These are phyloP conservation scores for Gentiana dahurica DNA, from an alignment of 257 asterid species.

Conservation along the genomic window DNA sequence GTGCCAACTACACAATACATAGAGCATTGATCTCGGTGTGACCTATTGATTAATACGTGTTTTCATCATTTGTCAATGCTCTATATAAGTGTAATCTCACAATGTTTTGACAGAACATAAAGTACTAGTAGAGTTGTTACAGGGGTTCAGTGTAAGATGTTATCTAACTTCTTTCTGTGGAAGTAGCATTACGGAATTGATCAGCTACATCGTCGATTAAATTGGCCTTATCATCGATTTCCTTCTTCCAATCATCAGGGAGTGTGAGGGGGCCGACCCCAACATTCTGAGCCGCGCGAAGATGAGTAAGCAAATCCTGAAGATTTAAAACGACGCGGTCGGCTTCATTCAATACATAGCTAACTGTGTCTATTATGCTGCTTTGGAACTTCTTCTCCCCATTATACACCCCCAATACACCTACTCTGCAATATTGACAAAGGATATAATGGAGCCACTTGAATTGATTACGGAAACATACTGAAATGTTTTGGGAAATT, in stretches of 20 bases:
- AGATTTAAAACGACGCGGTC: conserved; percentile 14
- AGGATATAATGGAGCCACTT: neutral
- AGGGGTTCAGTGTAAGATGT: conserved; percentile 12
- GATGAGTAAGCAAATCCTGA: conserved; percentile 12
- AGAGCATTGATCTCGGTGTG: too few relatives aligned
- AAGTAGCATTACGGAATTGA: conserved; percentile 10
- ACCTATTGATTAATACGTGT: too few relatives aligned
- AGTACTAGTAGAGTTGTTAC: conserved; percentile 9
- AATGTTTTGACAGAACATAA: too few relatives aligned
- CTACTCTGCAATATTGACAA: conserved; percentile 7
- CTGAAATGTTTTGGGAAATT: too few relatives aligned
- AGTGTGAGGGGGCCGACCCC: conserved; percentile 7
- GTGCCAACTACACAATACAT: too few relatives aligned
- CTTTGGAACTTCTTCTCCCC: conserved; percentile 23
- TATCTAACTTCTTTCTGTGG: conserved; percentile 9
- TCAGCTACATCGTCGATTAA: conserved; percentile 3
- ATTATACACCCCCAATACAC: conserved; percentile 8
- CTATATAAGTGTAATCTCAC: too few relatives aligned
- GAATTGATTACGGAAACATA: too few relatives aligned
- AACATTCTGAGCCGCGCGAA: conserved; percentile 20
- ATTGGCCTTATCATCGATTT: conserved; percentile 3
- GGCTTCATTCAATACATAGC: conserved; percentile 19
- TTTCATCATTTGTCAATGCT: too few relatives aligned
- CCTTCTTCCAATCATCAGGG: conserved; percentile 6
- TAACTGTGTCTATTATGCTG: conserved; percentile 21